Conservation (phyloP, 371 early-diverging fungal genomes). For the Mucor velutinosus region DNA sequence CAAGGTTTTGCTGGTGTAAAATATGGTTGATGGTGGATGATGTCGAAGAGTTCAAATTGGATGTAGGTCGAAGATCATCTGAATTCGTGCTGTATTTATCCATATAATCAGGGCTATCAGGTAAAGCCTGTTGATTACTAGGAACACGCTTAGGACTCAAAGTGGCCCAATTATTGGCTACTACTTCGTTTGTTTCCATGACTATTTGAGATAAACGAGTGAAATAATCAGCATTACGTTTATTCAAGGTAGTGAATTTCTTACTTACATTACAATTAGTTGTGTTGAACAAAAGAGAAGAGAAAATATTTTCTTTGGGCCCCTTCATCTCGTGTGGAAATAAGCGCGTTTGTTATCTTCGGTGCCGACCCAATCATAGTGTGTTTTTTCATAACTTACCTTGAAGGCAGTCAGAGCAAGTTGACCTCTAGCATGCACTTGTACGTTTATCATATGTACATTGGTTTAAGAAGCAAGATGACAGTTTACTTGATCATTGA, state of each 20-base stretch:
- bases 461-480: no score
- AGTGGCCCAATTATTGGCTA: background rate
- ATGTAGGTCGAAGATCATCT: constrained; percentile 42
- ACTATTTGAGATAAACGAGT: background rate
- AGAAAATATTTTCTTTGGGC: background rate
- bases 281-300: background rate
- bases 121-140: background rate
- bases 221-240: background rate
- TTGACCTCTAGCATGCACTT: no score
- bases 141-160: background rate
- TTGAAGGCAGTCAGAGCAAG: background rate
- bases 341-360: background rate
- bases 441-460: no score
- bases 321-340: background rate
- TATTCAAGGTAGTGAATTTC: background rate
- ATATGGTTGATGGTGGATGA: background rate
- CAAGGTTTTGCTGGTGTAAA: constrained; percentile 12
- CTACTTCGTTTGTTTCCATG: background rate
- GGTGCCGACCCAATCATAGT: constrained; percentile 1
- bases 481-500: no score
- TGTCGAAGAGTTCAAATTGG: constrained; percentile 16
- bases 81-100: constrained; percentile 26
- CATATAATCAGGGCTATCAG: constrained; percentile 13
- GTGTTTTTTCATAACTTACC: background rate
- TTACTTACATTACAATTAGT: background rate